phyloP scores from a whole-genome alignment of 2,329 filamentous ascomycete species.

The Trichoderma afroharzianum region DNA sequence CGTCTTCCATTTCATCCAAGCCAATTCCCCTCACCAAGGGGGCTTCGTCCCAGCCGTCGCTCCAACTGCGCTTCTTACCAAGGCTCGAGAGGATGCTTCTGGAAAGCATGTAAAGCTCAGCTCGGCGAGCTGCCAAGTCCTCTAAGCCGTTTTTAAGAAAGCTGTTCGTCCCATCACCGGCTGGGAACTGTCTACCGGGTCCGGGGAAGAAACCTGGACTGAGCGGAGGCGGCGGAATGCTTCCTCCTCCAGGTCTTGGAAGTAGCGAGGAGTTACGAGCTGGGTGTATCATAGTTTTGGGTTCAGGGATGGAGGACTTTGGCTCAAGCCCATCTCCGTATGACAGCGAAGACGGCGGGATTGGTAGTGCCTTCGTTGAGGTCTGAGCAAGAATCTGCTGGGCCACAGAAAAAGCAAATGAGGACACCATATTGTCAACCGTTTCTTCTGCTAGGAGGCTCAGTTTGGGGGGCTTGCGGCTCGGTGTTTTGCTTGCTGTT shows the following conservation, averaged over 20 bases:
- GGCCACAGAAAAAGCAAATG: conserved; percentile 73
- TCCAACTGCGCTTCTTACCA: conserved; percentile 71
- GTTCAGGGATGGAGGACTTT: conserved; percentile 61
- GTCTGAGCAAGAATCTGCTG: conserved; percentile 76
- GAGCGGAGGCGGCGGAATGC: conserved; percentile 34
- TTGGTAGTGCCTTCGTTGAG: conserved; percentile 62
- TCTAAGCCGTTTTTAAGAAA: conserved; percentile 66
- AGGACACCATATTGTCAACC: conserved; percentile 71
- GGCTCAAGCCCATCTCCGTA: conserved; percentile 50
- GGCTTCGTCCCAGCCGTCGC: conserved; percentile 67
- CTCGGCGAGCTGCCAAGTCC: conserved; percentile 76
- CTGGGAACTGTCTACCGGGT: conserved; percentile 37
- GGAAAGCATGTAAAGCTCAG: conserved; percentile 76
- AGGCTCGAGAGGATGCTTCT: conserved; percentile 74
- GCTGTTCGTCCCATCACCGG: conserved; percentile 39
- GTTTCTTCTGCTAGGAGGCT: conserved; percentile 46
- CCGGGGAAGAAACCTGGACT: conserved; percentile 55
- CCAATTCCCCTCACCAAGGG: conserved; percentile 46
- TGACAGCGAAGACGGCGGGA: conserved; percentile 56
- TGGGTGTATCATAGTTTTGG: conserved; percentile 68
- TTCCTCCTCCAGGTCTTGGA: conserved; percentile 25
- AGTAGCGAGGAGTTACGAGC: conserved; percentile 60
- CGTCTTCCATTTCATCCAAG: conserved; percentile 52
- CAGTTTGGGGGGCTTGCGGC: conserved; percentile 21
- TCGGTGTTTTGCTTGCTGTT: conserved; percentile 38